phyloP scores from a whole-genome alignment of 805 yeast species.

The Isabelozyma heimii region DNA sequence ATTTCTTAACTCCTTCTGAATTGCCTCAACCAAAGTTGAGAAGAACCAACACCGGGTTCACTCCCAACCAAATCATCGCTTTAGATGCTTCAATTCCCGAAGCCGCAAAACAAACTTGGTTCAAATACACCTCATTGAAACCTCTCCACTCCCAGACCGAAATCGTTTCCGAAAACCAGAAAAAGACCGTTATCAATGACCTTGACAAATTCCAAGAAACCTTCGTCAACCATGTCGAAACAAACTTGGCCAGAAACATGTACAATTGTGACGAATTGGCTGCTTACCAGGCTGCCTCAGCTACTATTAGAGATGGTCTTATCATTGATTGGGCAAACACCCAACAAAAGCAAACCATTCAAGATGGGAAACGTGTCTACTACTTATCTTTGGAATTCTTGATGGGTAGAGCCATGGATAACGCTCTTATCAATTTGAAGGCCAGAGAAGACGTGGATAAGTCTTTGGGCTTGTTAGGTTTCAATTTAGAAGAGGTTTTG shows the following conservation, averaged over 20 bases:
- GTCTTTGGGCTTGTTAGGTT: slow-evolving; percentile 67
- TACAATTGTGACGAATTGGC: slow-evolving; percentile 91
- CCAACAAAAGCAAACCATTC: slow-evolving; percentile 82
- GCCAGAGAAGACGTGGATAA: slow-evolving; percentile 54
- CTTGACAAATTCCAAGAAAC: slow-evolving; percentile 60
- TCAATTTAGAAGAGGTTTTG: slow-evolving; percentile 80
- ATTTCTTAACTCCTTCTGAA: slow-evolving; percentile 35
- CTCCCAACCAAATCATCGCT: slow-evolving; percentile 83
- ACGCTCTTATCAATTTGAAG: slow-evolving; percentile 81
- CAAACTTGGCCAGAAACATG: slow-evolving; percentile 85
- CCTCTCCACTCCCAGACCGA: slow-evolving; percentile 13
- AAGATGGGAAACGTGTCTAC: slow-evolving; percentile 82
- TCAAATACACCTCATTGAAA: slow-evolving; percentile 54
- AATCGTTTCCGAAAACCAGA: slow-evolving; percentile 6
- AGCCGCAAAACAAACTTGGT: slow-evolving; percentile 76
- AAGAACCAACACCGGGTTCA: slow-evolving; percentile 85
- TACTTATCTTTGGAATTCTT: slow-evolving; percentile 84
- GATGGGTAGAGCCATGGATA: slow-evolving; percentile 95
- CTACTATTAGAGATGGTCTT: slow-evolving; percentile 73
- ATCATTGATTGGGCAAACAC: slow-evolving; percentile 90
- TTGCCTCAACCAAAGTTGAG: slow-evolving; percentile 48
- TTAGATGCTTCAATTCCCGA: slow-evolving; percentile 81
- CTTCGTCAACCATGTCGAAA: slow-evolving; percentile 85
- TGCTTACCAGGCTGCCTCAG: slow-evolving; percentile 87
- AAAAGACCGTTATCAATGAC: slow-evolving; percentile 18